Base-by-base conservation (phyloP, 306 rosid species). In the Oemleria cerasiformis region DNA sequence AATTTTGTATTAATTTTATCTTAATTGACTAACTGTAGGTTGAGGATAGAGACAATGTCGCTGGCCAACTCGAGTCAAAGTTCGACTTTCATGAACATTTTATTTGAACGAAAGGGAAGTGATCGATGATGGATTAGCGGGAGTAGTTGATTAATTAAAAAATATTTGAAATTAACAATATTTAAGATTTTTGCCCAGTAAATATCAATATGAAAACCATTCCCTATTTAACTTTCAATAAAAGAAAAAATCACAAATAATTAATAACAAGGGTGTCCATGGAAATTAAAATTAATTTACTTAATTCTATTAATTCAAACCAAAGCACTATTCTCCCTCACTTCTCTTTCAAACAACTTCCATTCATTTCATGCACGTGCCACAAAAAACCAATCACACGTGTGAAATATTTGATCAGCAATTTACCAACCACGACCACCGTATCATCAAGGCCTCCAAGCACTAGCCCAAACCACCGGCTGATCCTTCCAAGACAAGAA, bases 381-480 rank as follows among this genome's bases (percentile, higher is more conserved):
- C 79, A 59, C 77, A 78, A 60, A 66, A 40, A 82, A 78, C 63
- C n/a, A 64, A 60, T 73, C 73, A 78, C 92, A 85, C 89, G 85
- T 79, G 90, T 75, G 84, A 83, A 75, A 41, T 20, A 17, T n/a
- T 30, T 16, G 67, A 10, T 57, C 62, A 57, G 1, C 50, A 5
- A 45, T 30, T 45, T 5, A 45, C 49, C 16, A 5, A 5, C 5
- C 5, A 9, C 14, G 1, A 10, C 62, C 38, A 57, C 49, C 5
- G 8, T 44, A 39, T 42, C 70, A 68, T 88, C 86, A 87, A 65
- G 92, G 87, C 78, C 86, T 74, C 98, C 98, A 94, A 76, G 96
- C 96, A 81, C 97, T 86, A 73, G 92, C 92, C 98, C 98, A 94
- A 72, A 91, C 98, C 87, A 91, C 97, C 81, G 94, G 82, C 71